phyloP scores from a whole-genome alignment of 768 basidiomycete species.

The Leccinum uliginosum region DNA sequence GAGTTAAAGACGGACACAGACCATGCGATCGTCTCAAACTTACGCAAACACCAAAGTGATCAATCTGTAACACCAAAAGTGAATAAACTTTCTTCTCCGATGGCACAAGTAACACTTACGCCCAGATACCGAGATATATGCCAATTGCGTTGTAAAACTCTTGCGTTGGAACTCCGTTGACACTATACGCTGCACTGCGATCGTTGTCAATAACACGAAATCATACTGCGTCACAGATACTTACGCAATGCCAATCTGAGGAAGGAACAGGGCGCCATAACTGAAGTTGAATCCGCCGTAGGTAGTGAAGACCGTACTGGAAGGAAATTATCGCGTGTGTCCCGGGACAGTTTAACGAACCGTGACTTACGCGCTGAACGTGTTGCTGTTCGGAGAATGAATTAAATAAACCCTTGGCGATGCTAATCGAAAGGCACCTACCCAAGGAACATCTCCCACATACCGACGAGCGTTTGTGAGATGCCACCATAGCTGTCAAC shows the following conservation, averaged over 20 bases:
- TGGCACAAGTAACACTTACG: conserved; percentile 7
- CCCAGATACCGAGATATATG: conserved; percentile 27
- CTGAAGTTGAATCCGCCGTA: conserved; percentile 30
- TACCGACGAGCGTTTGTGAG: conserved; percentile 26
- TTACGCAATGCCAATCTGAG: conserved; percentile 24
- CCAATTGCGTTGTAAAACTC: conserved; percentile 25
- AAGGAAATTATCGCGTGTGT: neutral
- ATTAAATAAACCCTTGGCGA: conserved; percentile 3
- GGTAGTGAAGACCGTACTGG: conserved; percentile 25
- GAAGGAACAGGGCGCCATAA: conserved; percentile 26
- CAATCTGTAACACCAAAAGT: conserved; percentile 8
- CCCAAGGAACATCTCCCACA: conserved; percentile 33
- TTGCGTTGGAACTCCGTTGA: conserved; percentile 19
- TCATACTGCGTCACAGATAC: neutral
- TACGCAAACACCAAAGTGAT: conserved; percentile 25
- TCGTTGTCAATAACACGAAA: neutral
- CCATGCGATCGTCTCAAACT: neutral
- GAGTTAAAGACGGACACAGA: neutral
- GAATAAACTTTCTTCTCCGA: neutral
- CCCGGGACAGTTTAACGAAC: neutral
- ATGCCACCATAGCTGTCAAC: conserved; percentile 28
- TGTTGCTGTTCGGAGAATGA: conserved; percentile 16
- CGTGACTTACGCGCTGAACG: conserved; percentile 24
- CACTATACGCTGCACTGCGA: conserved; percentile 23
- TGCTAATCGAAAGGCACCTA: conserved; percentile 5